Evolutionary conservation across 352 stramenopile species (phyloP).

Genomic region (Peronospora belbahrii): DNA sequence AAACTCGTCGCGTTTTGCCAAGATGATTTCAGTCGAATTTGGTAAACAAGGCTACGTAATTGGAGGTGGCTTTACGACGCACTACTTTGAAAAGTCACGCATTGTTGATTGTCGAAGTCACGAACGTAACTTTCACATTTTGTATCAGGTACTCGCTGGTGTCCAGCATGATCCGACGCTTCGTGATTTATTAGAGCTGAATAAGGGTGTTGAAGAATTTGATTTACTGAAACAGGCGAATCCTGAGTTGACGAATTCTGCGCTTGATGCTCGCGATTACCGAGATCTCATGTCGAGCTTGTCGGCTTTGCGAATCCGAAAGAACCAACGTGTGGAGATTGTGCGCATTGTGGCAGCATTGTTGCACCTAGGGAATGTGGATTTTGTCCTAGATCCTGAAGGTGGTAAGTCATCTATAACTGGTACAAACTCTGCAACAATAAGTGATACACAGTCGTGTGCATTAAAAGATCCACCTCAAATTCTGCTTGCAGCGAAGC

Average conservation of each 20-base stretch:
- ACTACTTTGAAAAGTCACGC: slow-evolving; percentile 81
- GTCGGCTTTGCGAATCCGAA: slow-evolving; percentile 66
- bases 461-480: slow-evolving; percentile 56
- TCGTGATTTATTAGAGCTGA: slow-evolving; percentile 60
- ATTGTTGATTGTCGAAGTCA: slow-evolving; percentile 62
- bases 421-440: slow-evolving; percentile 13
- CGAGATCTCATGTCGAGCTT: slow-evolving; percentile 77
- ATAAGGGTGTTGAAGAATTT: slow-evolving; percentile 49
- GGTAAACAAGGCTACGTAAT: slow-evolving; percentile 71
- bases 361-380: slow-evolving; percentile 73
- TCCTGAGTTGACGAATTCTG: slow-evolving; percentile 32
- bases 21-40: slow-evolving; percentile 82
- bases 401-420: slow-evolving; percentile 52
- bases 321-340: slow-evolving; percentile 76
- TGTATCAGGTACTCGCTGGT: slow-evolving; percentile 87
- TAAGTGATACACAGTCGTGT: slow-evolving; percentile 42
- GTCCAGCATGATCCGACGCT: slow-evolving; percentile 64
- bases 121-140: slow-evolving; percentile 91
- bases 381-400: slow-evolving; percentile 58
- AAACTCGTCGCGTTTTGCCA: slow-evolving; percentile 73
- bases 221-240: slow-evolving; percentile 45
- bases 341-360: slow-evolving; percentile 65
- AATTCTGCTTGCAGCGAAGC: slow-evolving; percentile 54
- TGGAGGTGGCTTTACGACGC: slow-evolving; percentile 68
- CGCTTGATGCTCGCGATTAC: slow-evolving; percentile 63